phyloP scores from a whole-genome alignment of 306 rosid species.

The Pyrus pyrifolia region DNA sequence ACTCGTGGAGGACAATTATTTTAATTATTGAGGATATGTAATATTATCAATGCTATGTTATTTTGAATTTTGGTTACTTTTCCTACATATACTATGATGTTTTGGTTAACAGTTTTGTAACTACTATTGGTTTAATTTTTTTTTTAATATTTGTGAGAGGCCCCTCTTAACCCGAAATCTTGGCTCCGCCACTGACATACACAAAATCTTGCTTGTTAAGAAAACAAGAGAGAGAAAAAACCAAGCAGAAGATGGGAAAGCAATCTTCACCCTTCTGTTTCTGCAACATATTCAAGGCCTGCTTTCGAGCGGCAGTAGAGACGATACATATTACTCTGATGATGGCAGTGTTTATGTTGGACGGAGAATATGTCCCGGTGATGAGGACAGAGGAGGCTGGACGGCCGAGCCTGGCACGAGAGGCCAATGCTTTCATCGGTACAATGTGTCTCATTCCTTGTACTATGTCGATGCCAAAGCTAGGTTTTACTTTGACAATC shows the following conservation, averaged over 20 bases:
- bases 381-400: constrained; percentile 73
- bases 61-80: too few species aligned
- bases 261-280: constrained; percentile 47
- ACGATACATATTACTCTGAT: constrained; percentile 34
- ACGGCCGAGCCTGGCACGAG: constrained; percentile 79
- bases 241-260: constrained; percentile 27
- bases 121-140: too few species aligned
- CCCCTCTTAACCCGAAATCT: too few species aligned
- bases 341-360: constrained; percentile 36
- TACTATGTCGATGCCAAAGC: not conserved
- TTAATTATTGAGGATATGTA: too few species aligned
- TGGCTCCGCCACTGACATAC: too few species aligned
- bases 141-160: too few species aligned
- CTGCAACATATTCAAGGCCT: constrained; percentile 54
- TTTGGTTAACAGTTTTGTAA: too few species aligned
- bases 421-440: constrained; percentile 42
- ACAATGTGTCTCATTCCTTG: not conserved
- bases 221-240: not conserved
- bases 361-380: constrained; percentile 61
- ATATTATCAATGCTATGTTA: too few species aligned
- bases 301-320: constrained; percentile 46
- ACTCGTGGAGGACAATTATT: too few species aligned
- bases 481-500: not conserved
- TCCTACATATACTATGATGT: too few species aligned
- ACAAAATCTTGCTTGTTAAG: not conserved